Conservation (phyloP, 345 rosid species). For the Arabidopsis suecica region DNA sequence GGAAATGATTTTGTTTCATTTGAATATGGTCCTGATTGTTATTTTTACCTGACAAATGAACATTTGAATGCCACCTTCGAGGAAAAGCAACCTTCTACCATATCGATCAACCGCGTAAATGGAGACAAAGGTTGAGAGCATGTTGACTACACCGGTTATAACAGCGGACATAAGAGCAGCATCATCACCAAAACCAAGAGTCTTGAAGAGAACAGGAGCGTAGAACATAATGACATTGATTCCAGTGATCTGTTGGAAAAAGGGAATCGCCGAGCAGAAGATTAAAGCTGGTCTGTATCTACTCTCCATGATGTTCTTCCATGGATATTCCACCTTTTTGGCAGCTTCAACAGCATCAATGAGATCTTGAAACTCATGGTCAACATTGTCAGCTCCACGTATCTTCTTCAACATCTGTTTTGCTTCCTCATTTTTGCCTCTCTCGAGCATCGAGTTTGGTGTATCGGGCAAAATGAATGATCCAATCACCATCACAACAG, state of each 20-base stretch:
- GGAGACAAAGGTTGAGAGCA: constrained; percentile 45
- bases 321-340: constrained; percentile 47
- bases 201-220: constrained; percentile 58
- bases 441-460: constrained; percentile 49
- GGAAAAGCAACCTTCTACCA: constrained; percentile 54
- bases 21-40: too few species aligned
- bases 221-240: constrained; percentile 59
- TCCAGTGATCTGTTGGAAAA: constrained; percentile 59
- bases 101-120: constrained; percentile 45
- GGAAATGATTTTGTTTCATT: too few species aligned
- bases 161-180: constrained; percentile 50
- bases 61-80: constrained; percentile 57
- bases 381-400: constrained; percentile 44
- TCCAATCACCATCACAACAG: constrained; percentile 41
- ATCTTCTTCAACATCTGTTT: constrained; percentile 38
- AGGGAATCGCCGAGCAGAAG: constrained; percentile 42
- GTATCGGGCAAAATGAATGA: constrained; percentile 46
- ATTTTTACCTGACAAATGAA: constrained; percentile 18
- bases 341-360: constrained; percentile 39
- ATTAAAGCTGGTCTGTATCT: constrained; percentile 46
- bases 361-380: constrained; percentile 47
- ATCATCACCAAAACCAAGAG: constrained; percentile 54
- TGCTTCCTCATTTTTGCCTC: constrained; percentile 43
- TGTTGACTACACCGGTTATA: constrained; percentile 48
- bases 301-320: constrained; percentile 42